Base-by-base conservation (phyloP, 2,329 filamentous ascomycete genomes). In the Aspergillus niger region DNA sequence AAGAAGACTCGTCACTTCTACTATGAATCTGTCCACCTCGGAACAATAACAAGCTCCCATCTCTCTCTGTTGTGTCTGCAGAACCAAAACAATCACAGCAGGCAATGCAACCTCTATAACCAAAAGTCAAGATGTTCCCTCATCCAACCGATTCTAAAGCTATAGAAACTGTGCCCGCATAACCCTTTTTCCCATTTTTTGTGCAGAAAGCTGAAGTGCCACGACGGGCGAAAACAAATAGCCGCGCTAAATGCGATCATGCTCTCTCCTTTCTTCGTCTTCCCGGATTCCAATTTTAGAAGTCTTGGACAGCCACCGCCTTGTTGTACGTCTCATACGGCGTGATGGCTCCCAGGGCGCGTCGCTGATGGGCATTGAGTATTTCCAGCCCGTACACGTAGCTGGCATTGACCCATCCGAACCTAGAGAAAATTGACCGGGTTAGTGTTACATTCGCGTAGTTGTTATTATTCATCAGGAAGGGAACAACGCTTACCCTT, bases 391-490 rank as follows among this genome's bases (percentile, higher is more conserved):
- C 95, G 72, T 96, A 96, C 59, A 98, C 91, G 75, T 96, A 99
- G 74, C 93, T 97, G 70, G 95, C 94, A 74, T 99, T 99, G 71
- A 98, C 95, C 95, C 95, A 99, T 55, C 94, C 95, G 73, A 99
- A 99, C 60, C 94, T 97, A 72, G 53, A 72, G 53, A 59, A 54
- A 17, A 49, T 10, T 7, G 38, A 22, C 8, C 30, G 10, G 38
- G 56, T 63, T 61, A 63, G 56, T 57, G 15, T 41, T 20, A 50
- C 2, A 10, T 39, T 20, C n/a, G 15, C 17, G 24, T 39, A 20
- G 47, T 22, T 51, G 47, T 22, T 51, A 57, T 64, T n/a, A 7
- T 3, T 13, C 8, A 20, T 36, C 13, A 30, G n/a, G 15, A 26
- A 24, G 39, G 6, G 39, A 62, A 39, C 87, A 36, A 36, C 32